Conservation (phyloP, 2,329 filamentous ascomycete genomes). For the Stagonosporopsis cucurbitacearum region DNA sequence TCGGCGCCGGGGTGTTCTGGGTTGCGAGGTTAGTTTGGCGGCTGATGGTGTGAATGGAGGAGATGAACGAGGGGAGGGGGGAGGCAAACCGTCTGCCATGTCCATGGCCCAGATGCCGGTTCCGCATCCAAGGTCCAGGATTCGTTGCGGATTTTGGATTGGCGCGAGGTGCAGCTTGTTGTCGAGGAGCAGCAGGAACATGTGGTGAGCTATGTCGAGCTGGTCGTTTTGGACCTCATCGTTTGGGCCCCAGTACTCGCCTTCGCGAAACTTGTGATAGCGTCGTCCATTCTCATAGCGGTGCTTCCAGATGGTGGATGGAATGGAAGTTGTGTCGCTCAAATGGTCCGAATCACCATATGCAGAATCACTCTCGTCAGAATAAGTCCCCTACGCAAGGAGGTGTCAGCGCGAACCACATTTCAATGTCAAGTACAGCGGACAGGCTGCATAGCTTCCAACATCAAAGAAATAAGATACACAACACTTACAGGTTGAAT, state of each 20-base stretch:
- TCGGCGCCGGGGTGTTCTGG: conserved; percentile 40
- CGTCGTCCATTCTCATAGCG: conserved; percentile 44
- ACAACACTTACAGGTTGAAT: conserved; percentile 15
- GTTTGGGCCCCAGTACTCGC: conserved; percentile 42
- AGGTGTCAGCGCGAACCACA: neutral
- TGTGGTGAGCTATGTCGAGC: conserved; percentile 38
- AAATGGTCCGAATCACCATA: conserved; percentile 31
- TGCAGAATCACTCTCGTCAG: conserved; percentile 33
- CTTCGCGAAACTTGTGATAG: conserved; percentile 42
- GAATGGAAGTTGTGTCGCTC: conserved; percentile 42
- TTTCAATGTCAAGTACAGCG: neutral
- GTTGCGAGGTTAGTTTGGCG: neutral
- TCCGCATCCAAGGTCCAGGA: conserved; percentile 37
- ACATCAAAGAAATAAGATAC: too few relatives aligned
- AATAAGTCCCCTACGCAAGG: conserved; percentile 12
- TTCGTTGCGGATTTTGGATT: conserved; percentile 23
- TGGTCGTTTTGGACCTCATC: conserved; percentile 40
- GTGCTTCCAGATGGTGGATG: conserved; percentile 39
- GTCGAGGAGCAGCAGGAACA: conserved; percentile 32
- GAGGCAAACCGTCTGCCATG: conserved; percentile 29
- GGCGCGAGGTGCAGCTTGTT: conserved; percentile 36
- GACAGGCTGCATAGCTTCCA: neutral
- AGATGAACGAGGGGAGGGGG: neutral
- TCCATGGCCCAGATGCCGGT: conserved; percentile 42
- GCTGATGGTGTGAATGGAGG: neutral